Conservation (phyloP, 2,329 filamentous ascomycete genomes). For the Trichophyton rubrum region DNA sequence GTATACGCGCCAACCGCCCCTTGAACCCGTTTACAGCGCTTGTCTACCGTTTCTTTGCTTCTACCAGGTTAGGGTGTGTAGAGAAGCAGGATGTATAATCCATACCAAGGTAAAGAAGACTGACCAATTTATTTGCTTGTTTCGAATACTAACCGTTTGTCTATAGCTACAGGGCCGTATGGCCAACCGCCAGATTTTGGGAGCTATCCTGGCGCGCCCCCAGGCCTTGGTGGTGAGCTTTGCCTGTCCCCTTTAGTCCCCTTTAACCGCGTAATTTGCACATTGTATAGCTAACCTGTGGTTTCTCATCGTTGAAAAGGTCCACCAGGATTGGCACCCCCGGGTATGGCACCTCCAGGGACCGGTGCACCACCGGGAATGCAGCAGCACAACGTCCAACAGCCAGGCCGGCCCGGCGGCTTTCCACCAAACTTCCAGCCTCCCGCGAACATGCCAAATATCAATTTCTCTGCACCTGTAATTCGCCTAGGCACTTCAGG, state of each 20-base stretch:
- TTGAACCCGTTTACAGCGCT: neutral
- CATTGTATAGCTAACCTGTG: neutral
- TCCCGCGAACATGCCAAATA: conserved; percentile 84
- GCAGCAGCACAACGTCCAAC: conserved; percentile 58
- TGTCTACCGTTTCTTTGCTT: neutral
- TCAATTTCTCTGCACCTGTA: conserved; percentile 95
- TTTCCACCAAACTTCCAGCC: conserved; percentile 77
- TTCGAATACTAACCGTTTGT: neutral
- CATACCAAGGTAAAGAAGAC: conserved; percentile 29
- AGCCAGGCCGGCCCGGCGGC: conserved; percentile 66
- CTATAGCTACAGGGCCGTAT: conserved; percentile 44
- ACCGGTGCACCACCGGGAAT: conserved; percentile 67
- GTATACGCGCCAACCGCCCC: neutral
- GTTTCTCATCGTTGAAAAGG: conserved; percentile 38
- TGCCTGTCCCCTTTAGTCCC: neutral
- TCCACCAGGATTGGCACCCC: conserved; percentile 39
- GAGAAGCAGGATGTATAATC: conserved; percentile 30
- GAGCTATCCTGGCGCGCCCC: conserved; percentile 60
- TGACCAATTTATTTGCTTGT: neutral
- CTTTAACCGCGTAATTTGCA: neutral
- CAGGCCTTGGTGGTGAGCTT: conserved; percentile 58
- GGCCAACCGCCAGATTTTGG: conserved; percentile 63
- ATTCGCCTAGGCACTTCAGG: conserved; percentile 77
- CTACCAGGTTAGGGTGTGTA: neutral
- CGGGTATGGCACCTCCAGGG: conserved; percentile 68